phyloP scores from a whole-genome alignment of 805 yeast genomes.

The Starmerella khaoyaiensis region DNA sequence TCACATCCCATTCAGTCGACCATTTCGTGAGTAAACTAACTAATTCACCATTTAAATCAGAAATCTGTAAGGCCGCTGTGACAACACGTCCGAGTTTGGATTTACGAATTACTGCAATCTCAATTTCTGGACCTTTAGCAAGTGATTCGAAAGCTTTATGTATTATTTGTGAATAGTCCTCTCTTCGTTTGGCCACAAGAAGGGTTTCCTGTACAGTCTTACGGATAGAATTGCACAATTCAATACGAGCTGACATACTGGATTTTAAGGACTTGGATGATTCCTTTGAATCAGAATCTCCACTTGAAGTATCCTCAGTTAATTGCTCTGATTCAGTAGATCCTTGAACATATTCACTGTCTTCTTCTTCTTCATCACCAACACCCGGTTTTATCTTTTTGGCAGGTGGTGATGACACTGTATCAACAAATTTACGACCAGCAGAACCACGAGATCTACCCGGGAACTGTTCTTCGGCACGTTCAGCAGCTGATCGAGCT shows the following conservation, averaged over 20 bases:
- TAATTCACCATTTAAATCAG: slow-evolving; percentile 5
- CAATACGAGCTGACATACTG: slow-evolving; percentile 17
- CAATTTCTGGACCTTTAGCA: slow-evolving; percentile 16
- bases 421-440: neutral
- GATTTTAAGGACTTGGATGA: too few species aligned
- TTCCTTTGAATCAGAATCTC: slow-evolving; percentile 1
- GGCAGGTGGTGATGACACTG: neutral
- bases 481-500: slow-evolving; percentile 5
- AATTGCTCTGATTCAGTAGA: too few species aligned
- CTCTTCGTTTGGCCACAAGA: neutral
- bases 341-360: slow-evolving; percentile 14
- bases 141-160: slow-evolving; percentile 9
- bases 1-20: slow-evolving; percentile 15
- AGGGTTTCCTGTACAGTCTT: slow-evolving; percentile 7
- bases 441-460: neutral
- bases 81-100: slow-evolving; percentile 19
- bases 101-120: slow-evolving; percentile 19
- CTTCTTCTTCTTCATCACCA: slow-evolving; percentile 9
- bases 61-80: slow-evolving; percentile 2
- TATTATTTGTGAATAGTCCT: neutral
- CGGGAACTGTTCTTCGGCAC: slow-evolving; percentile 21
- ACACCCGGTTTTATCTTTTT: neutral
- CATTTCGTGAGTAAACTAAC: slow-evolving; percentile 3
- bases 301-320: slow-evolving; percentile 9
- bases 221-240: slow-evolving; percentile 9